Percentiles rank a stretch among this genome's conserved stretches.
phyloP scores from a whole-genome alignment of 257 asterid species.

The Cruciata laevipes region DNA sequence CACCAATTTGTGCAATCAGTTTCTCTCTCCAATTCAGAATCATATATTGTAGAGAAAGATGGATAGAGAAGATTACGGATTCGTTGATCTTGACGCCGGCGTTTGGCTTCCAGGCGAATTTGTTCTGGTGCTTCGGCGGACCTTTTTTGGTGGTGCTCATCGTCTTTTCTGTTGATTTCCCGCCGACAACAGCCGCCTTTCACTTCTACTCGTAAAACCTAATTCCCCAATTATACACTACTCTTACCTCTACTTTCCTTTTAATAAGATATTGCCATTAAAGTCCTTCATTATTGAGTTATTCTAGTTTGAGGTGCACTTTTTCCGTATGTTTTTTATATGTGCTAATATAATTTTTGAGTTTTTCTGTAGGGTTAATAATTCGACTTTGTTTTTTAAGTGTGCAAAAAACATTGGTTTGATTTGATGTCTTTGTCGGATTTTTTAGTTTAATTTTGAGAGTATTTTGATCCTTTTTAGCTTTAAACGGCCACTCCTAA shows the following conservation, averaged over 20 bases:
- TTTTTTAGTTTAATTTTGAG: too few species aligned
- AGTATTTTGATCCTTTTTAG: too few species aligned
- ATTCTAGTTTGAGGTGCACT: neutral
- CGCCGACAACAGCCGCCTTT: conserved; percentile 2
- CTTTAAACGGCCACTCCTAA: too few species aligned
- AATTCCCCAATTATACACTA: neutral
- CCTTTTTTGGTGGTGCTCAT: conserved; percentile 60
- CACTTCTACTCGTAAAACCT: conserved; percentile 5
- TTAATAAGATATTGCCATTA: neutral
- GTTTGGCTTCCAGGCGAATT: conserved; percentile 74
- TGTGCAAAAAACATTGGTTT: too few species aligned
- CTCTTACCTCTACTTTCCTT: neutral
- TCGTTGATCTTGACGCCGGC: conserved; percentile 69
- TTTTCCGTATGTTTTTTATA: too few species aligned
- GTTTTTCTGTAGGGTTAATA: too few species aligned
- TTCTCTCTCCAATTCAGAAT: neutral
- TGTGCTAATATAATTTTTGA: too few species aligned
- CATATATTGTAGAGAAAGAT: neutral
- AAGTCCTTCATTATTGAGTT: neutral
- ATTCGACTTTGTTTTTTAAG: too few species aligned
- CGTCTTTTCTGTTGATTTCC: neutral
- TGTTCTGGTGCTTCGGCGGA: conserved; percentile 84
- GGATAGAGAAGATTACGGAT: conserved; percentile 31
- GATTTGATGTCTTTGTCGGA: too few species aligned
- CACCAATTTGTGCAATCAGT: neutral